Evolutionary conservation across 148 eudicot genomes (phyloP).

Genomic region (Arctostaphylos glauca): DNA sequence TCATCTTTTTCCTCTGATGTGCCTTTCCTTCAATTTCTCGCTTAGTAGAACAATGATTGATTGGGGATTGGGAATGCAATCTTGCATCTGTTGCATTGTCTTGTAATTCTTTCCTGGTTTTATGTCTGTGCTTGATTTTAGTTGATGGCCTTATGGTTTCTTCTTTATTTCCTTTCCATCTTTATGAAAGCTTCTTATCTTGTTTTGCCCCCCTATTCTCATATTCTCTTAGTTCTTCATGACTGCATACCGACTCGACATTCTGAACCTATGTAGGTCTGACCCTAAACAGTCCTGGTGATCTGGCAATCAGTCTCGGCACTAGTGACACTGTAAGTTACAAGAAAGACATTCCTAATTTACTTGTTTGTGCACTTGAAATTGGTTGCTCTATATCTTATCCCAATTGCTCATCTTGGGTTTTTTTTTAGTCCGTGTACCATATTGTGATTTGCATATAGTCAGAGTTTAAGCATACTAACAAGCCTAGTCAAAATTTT

Average conservation of each 20-base stretch:
- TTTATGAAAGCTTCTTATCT: neutral
- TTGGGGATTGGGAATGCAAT: neutral
- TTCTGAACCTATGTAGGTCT: constrained; percentile 48
- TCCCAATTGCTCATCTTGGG: neutral
- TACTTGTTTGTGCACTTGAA: neutral
- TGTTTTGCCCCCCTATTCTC: neutral
- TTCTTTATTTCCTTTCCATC: neutral
- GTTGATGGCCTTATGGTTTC: neutral
- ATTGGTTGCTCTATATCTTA: neutral
- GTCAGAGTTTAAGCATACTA: neutral
- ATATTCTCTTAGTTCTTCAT: neutral
- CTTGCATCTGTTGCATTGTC: constrained; percentile 1
- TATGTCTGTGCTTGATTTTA: neutral
- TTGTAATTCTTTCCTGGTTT: neutral
- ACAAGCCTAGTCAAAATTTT: neutral
- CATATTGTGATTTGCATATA: neutral
- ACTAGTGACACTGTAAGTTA: constrained; percentile 94
- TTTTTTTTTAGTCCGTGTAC: neutral
- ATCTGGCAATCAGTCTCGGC: constrained; percentile 94
- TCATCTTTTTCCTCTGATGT: neutral
- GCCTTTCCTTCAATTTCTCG: neutral
- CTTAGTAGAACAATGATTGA: neutral
- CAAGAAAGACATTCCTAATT: neutral
- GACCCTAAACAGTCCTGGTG: constrained; percentile 86
- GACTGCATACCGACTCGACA: neutral